Evolutionary conservation across 495 filamentous ascomycete species (phyloP).

Genomic region (Xylaria telfairii): DNA sequence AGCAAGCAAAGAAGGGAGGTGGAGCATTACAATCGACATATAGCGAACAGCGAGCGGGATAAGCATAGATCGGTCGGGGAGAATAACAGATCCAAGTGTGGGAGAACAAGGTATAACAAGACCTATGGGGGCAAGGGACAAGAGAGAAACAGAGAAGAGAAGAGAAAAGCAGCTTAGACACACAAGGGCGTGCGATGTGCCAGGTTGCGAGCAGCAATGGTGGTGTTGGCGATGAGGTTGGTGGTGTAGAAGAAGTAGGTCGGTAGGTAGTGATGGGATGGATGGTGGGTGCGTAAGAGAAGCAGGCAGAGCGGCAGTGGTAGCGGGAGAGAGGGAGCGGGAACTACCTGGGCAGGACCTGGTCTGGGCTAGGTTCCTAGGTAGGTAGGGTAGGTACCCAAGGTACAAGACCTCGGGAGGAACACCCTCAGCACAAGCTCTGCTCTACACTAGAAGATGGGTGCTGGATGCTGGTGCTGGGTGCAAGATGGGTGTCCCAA

Average conservation of each 20-base stretch:
- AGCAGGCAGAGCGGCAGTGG: constrained; percentile 28
- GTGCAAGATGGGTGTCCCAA: constrained; percentile 40
- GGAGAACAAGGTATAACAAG: constrained; percentile 20
- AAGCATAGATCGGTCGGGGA: background rate
- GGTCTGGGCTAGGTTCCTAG: constrained; percentile 22
- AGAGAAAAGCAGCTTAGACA: constrained; percentile 6
- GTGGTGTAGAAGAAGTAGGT: background rate
- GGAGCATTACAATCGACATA: constrained; percentile 25
- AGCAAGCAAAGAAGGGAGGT: constrained; percentile 10
- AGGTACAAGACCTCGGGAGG: constrained; percentile 8
- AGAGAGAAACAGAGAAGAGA: background rate
- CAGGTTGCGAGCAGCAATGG: constrained; percentile 8
- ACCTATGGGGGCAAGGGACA: background rate
- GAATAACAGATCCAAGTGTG: background rate
- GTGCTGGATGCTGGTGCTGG: constrained; percentile 18
- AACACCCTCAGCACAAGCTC: constrained; percentile 21
- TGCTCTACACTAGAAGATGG: constrained; percentile 19
- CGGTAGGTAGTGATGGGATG: constrained; percentile 16
- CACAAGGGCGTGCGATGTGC: constrained; percentile 8
- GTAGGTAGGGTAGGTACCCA: constrained; percentile 3
- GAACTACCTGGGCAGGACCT: constrained; percentile 28
- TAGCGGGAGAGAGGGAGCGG: constrained; percentile 34
- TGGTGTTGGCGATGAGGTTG: constrained; percentile 15
- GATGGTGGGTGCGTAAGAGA: constrained; percentile 24
- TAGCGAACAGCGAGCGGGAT: constrained; percentile 7